Evolutionary conservation across 2,329 filamentous ascomycete species (phyloP), one percentile per base, ranked within the genome.

Genomic region (Pezicula rhizophila): DNA sequence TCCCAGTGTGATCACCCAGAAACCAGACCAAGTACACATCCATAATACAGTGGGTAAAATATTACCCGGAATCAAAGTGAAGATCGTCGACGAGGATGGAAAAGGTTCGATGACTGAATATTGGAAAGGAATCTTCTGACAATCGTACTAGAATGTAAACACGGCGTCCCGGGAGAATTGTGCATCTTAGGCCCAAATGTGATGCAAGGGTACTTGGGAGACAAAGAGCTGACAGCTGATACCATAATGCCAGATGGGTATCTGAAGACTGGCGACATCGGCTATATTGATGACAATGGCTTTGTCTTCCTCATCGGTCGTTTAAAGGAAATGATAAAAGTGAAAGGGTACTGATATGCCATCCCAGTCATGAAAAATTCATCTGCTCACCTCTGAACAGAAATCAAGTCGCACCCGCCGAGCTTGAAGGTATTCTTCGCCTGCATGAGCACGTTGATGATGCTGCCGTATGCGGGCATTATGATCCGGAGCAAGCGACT

Each of bases 201-300:
- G 39, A 84, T 89, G 79, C 82, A 79, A 52, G 83, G 85, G 5
- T 93, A 93, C 66, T 91, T 85, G 84, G 88, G 85, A 51, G 48
- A 52, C 15, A 76, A 79, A 0, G 72, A 79, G 38, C 86, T 85
- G 2, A 91, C 87, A 1, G 66, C 66, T 11, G 78, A 81, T 39
- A 83, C 84, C 2, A 14, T 46, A 14, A 61, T 78, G 47, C 77
- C 74, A 7, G 48, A 42, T 23, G 45, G 38, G 2, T 88, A 84
- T 84, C 68, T 88, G 52, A 80, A 78, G 59, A 87, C 84, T 1
- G 84, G 85, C 1, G 85, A 88, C 58, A 75, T 87, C 39, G 82
- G 78, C 8, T 79, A 76, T 51, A 67, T 80, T 18, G 74, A 80
- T 55, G 63, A 73, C 17, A 59, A 74, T 1, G 77, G 77, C 10